Base-by-base conservation (phyloP, 306 rosid genomes). In the Pyrus pyrifolia region DNA sequence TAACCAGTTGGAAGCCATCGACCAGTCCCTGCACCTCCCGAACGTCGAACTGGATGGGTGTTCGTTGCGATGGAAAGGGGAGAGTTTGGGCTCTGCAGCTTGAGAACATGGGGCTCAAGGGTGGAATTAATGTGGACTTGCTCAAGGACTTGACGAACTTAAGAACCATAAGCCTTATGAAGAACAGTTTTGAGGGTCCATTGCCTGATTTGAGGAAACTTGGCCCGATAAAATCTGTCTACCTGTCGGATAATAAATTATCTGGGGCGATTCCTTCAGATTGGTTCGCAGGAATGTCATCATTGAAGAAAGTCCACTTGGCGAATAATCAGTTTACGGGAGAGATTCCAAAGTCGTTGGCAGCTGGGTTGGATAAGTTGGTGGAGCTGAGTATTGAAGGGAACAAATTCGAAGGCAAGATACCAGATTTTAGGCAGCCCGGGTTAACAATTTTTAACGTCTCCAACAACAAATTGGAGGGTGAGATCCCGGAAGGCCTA, bases 301-400 rank as follows among this genome's bases (percentile, higher is more conserved):
- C 88, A 80, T 72, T 96, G 87, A 96, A 96, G 86, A 96, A 88
- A 62, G 38, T 93, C 4, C 64, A 86, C 81, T 68, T 96, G 84
- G 82, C 91, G 1, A 33, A 86, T 1, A 96, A 96, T 73, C 79
- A 86, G 10, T 83, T 96, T 19, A 52, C 72, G 0, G 97, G 98
- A 42, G 12, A 2, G 31, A 79, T 96, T 85, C 99, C 99, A 4
- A 12, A 33, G 74, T 89, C 97, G 0, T 42, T 96, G 33, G 21
- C 59, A 0, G 40, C 9, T 35, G 6, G 22, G 1, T 68, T 91
- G 80, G 83, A 91, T 0, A 91, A 76, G 79, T 88, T 96, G 71
- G 6, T 81, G 63, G 89, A 87, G 66, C 70, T 96, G 59, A 79
- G 80, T 78, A 86, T 93, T 74, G 90, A 93, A 29, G 80, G 82